These are phyloP conservation scores for Hibiscus mutabilis DNA, from an alignment of 345 rosid species.

Conservation along the genomic window DNA sequence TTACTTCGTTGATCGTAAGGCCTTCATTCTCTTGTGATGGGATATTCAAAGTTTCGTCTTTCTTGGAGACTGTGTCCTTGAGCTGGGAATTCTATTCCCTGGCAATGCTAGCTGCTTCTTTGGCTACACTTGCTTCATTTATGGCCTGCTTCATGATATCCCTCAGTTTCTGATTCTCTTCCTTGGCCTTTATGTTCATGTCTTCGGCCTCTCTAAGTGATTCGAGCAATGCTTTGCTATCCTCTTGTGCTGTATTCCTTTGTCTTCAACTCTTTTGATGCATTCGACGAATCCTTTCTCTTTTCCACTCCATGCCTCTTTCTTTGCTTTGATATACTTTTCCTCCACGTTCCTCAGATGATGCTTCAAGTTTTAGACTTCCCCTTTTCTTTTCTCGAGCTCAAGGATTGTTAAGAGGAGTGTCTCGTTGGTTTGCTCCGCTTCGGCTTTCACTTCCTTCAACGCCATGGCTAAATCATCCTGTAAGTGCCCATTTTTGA, in stretches of 20 bases:
- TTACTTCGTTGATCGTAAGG: conserved; percentile 51
- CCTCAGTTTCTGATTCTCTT: conserved; percentile 59
- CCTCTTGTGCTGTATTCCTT: conserved; percentile 37
- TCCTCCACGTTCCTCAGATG: neutral
- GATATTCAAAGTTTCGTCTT: conserved; percentile 52
- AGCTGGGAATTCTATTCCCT: neutral
- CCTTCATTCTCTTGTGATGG: conserved; percentile 54
- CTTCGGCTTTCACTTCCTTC: neutral
- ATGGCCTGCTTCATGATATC: conserved; percentile 82
- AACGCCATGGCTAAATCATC: neutral
- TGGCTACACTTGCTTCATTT: conserved; percentile 77
- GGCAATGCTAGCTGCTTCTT: conserved; percentile 29
- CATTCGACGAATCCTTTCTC: conserved; percentile 62
- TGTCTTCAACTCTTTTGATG: conserved; percentile 67
- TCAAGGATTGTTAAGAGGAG: neutral
- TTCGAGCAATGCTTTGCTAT: conserved; percentile 40
- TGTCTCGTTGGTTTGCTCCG: neutral
- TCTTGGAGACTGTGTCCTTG: conserved; percentile 32
- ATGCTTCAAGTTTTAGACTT: neutral
- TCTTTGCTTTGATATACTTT: conserved; percentile 29
- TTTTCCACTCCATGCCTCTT: conserved; percentile 79
- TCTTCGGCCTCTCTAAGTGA: conserved; percentile 39
- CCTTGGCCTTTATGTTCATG: conserved; percentile 31
- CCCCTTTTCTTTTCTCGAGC: neutral
- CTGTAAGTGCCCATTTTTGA: no score